Evolutionary conservation across 352 stramenopile genomes (phyloP), one percentile per base, ranked within the genome.

Genomic region (Globisporangium camurandrum): DNA sequence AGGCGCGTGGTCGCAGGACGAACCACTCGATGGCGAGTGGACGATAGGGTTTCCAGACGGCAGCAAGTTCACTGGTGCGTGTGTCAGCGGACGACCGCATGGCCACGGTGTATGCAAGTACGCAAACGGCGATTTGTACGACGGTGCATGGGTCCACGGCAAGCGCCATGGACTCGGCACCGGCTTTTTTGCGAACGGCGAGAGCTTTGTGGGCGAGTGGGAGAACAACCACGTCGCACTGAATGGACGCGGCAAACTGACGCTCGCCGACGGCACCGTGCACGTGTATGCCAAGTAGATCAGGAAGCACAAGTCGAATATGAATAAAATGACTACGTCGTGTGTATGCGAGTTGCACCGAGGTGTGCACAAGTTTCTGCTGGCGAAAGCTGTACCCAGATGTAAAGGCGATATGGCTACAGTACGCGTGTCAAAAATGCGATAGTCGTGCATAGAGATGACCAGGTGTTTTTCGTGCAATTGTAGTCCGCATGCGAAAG

Each of bases 171-270:
- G 79, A 6, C 42, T 64, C 24, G 79, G 79, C 41, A 79, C 75
- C 1, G 75, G 78, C 9, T 86, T 86, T 45, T 91, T 88, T 49
- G 54, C 66, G 1, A 88, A 88, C 37, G 75, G 76, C 27, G 74
- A 85, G 47, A 76, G 66, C 56, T 91, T 86, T 52, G 61, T 81
- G 37, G 80, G 80, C 45, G 72, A 88, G 51, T 88, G 79, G 71
- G 73, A 84, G 45, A 84, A 86, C 58, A 88, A 91, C 55, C 79
- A 91, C 54, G 76, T 91, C 12, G 75, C 79, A n/a, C 63, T 91
- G 3, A 84, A 75, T 46, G 79, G 79, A 31, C 71, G 78, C 9
- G 78, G 78, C 30, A 66, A 64, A 45, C 73, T 89, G 57, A 89
- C 73, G 23, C 59, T 89, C 14, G 71, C 69, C 12, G 75, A 88